Evolutionary conservation across 2,329 filamentous ascomycete genomes (phyloP).

Genomic region (Trichoderma citrinoviride): DNA sequence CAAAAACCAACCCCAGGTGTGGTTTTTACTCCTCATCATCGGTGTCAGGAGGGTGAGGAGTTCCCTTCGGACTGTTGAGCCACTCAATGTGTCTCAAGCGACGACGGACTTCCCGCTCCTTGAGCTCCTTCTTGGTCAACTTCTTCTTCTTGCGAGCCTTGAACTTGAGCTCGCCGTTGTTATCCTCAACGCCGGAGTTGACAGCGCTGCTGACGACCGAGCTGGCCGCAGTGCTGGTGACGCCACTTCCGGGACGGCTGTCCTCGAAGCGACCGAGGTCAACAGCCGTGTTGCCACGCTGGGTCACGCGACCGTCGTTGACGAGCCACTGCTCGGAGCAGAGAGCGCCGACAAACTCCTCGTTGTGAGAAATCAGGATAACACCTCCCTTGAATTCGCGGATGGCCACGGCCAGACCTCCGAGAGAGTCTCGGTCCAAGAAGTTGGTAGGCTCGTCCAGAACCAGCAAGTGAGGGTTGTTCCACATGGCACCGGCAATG

Average conservation of each 20-base stretch:
- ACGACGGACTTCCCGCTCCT: conserved; percentile 86
- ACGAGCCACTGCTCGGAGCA: conserved; percentile 97
- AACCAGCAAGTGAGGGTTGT: conserved; percentile 95
- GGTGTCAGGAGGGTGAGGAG: conserved; percentile 71
- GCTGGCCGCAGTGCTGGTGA: conserved; percentile 55
- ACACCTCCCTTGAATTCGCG: conserved; percentile 98
- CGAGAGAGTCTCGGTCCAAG: conserved; percentile 95
- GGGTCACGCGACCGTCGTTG: conserved; percentile 78
- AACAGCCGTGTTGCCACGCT: conserved; percentile 74
- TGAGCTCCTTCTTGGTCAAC: conserved; percentile 93
- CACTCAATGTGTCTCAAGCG: conserved; percentile 82
- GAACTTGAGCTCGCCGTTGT: conserved; percentile 81
- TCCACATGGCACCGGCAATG: conserved; percentile 94
- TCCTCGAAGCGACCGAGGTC: conserved; percentile 86
- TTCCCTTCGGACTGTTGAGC: conserved; percentile 83
- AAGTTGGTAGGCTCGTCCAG: conserved; percentile 99
- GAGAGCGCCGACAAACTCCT: conserved; percentile 94
- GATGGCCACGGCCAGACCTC: conserved; percentile 94
- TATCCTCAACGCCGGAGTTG: conserved; percentile 82
- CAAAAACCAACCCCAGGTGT: too few species aligned
- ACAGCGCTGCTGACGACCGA: conserved; percentile 57
- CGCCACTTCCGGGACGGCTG: conserved; percentile 58
- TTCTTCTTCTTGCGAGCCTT: conserved; percentile 93
- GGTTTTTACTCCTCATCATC: conserved; percentile 60
- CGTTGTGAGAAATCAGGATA: conserved; percentile 99